Evolutionary conservation across 192 early-diverging fungal species (phyloP).

Genomic region (Coemansia sp.): DNA sequence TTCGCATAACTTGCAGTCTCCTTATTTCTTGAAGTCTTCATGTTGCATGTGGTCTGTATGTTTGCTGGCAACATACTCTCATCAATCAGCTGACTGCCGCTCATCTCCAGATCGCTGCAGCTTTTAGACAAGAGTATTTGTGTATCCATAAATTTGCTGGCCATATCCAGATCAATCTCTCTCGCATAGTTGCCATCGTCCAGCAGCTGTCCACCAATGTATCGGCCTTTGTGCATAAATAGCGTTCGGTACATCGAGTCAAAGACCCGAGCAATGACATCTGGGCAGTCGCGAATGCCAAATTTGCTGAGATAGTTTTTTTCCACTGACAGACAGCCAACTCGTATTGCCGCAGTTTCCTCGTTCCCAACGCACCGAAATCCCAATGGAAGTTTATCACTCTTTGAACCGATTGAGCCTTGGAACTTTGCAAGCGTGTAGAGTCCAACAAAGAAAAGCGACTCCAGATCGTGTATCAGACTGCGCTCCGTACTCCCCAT

Average conservation of each 20-base stretch:
- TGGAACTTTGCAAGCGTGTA: background rate
- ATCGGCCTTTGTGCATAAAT: background rate
- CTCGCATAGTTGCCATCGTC: background rate
- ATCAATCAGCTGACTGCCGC: too few relatives aligned
- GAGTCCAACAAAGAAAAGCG: constrained; percentile 14
- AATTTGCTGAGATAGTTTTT: background rate
- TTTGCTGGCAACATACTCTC: too few relatives aligned
- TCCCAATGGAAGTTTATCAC: background rate
- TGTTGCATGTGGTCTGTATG: too few relatives aligned
- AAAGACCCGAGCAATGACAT: background rate
- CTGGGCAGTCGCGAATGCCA: background rate
- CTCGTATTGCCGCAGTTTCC: background rate
- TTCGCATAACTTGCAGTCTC: too few relatives aligned
- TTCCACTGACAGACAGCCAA: background rate
- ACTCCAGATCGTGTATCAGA: constrained; percentile 17
- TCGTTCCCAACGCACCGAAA: background rate
- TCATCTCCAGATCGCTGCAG: too few relatives aligned
- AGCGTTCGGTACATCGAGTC: background rate
- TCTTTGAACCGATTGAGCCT: background rate
- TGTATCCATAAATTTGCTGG: too few relatives aligned
- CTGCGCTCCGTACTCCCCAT: background rate
- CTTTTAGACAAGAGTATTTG: too few relatives aligned
- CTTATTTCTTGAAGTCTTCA: too few relatives aligned
- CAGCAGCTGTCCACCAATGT: background rate
- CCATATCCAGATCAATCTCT: background rate